These are phyloP conservation scores for Oryza nivara DNA, from an alignment of 176 grass and related monocot genomes.

Conservation along the genomic window DNA sequence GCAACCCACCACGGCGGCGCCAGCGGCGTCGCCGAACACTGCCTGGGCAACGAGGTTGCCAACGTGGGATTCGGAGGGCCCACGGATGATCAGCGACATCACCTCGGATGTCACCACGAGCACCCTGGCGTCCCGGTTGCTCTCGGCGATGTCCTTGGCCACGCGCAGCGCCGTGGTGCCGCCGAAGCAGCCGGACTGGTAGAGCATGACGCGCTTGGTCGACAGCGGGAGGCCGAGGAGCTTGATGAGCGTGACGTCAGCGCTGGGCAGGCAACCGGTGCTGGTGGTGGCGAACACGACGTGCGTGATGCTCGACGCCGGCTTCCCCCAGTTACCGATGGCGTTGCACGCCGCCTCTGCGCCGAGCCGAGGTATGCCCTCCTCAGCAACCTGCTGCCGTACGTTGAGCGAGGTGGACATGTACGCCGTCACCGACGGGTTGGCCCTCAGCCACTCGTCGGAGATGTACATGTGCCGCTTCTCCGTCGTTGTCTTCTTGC, in stretches of 20 bases:
- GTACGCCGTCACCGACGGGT: constrained; percentile 49
- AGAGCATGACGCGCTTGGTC: constrained; percentile 62
- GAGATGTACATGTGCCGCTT: constrained; percentile 57
- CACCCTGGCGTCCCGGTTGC: constrained; percentile 58
- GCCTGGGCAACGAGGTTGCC: constrained; percentile 4
- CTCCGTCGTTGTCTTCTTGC: constrained; percentile 59
- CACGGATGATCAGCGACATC: constrained; percentile 52
- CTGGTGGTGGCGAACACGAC: not conserved
- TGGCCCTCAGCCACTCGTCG: constrained; percentile 50
- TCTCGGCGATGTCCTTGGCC: constrained; percentile 72
- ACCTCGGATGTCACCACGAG: constrained; percentile 69
- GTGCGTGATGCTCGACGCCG: constrained; percentile 54
- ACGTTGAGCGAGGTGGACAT: constrained; percentile 54
- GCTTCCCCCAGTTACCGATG: constrained; percentile 61
- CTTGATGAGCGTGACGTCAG: constrained; percentile 48
- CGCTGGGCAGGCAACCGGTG: too few relatives aligned
- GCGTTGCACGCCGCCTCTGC: constrained; percentile 53
- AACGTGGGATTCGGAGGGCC: constrained; percentile 38
- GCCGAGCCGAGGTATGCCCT: constrained; percentile 43
- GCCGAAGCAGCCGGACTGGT: constrained; percentile 61
- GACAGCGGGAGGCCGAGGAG: constrained; percentile 55
- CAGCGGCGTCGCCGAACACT: too few relatives aligned
- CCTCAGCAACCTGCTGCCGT: constrained; percentile 60
- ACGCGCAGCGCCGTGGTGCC: constrained; percentile 53
- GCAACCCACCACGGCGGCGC: too few relatives aligned